These are phyloP conservation scores for Sphagnurus paluster DNA, from an alignment of 1,284 basidiomycete species.

Conservation along the genomic window DNA sequence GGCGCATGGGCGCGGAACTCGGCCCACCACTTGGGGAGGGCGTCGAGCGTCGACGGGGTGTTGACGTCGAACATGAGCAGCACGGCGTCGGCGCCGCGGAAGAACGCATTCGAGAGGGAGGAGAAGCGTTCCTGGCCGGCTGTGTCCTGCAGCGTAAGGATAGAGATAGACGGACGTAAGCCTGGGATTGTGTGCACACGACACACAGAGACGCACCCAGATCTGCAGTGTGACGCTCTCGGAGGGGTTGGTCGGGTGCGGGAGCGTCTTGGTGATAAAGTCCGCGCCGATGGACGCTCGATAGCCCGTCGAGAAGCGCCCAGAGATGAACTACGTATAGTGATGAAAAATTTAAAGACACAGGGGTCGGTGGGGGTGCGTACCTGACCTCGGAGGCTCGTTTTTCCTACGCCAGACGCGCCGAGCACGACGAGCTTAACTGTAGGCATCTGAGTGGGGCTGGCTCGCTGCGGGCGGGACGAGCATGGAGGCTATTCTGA, in stretches of 20 bases:
- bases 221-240: constrained; percentile 71
- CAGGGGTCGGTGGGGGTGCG: constrained; percentile 20
- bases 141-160: constrained; percentile 51
- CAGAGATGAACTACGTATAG: constrained; percentile 62
- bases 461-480: no score
- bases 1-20: constrained; percentile 71
- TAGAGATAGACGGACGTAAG: constrained; percentile 6
- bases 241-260: constrained; percentile 52
- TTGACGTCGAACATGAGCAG: constrained; percentile 82
- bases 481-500: no score
- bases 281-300: constrained; percentile 83
- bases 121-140: constrained; percentile 86
- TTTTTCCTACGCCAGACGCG: constrained; percentile 77
- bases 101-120: constrained; percentile 76
- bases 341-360: background rate
- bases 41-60: constrained; percentile 54
- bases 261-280: constrained; percentile 73
- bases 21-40: constrained; percentile 73
- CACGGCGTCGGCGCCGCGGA: constrained; percentile 78
- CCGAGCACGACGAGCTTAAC: constrained; percentile 79
- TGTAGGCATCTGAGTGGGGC: constrained; percentile 68
- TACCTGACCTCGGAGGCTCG: constrained; percentile 70
- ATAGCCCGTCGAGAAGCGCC: constrained; percentile 72
- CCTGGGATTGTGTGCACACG: background rate
- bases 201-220: constrained; percentile 56